phyloP scores from a whole-genome alignment of 805 yeast species.

The Danielozyma ontarioensis region DNA sequence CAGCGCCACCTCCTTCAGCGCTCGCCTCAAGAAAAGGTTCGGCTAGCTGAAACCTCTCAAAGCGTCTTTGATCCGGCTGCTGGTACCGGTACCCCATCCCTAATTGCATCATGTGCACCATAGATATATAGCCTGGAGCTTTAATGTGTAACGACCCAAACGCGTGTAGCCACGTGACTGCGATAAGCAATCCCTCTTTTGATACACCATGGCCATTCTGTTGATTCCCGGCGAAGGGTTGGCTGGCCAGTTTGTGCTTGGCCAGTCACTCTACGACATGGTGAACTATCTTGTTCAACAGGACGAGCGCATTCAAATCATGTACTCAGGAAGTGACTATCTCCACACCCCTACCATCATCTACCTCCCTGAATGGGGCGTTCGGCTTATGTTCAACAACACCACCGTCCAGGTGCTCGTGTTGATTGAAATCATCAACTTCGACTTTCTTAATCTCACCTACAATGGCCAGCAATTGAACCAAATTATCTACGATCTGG shows the following conservation, averaged over 20 bases:
- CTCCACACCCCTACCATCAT: neutral
- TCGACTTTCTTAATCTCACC: constrained; percentile 15
- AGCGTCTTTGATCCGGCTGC: too few species aligned
- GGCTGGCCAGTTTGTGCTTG: neutral
- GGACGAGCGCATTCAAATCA: neutral
- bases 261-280: neutral
- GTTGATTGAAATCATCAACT: constrained; percentile 24
- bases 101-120: too few species aligned
- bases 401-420: constrained; percentile 19
- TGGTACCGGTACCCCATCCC: too few species aligned
- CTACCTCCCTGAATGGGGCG: constrained; percentile 6
- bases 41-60: too few species aligned
- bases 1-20: too few species aligned
- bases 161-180: too few species aligned
- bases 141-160: too few species aligned
- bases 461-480: constrained; percentile 31
- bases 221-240: neutral
- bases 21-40: too few species aligned
- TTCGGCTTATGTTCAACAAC: constrained; percentile 24
- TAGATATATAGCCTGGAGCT: too few species aligned
- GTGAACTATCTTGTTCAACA: neutral
- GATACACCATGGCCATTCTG: too few species aligned
- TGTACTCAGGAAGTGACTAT: neutral
- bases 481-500: constrained; percentile 11
- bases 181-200: too few species aligned